Base-by-base conservation (phyloP, 768 basidiomycete genomes). In the Tricholoma furcatifolium region DNA sequence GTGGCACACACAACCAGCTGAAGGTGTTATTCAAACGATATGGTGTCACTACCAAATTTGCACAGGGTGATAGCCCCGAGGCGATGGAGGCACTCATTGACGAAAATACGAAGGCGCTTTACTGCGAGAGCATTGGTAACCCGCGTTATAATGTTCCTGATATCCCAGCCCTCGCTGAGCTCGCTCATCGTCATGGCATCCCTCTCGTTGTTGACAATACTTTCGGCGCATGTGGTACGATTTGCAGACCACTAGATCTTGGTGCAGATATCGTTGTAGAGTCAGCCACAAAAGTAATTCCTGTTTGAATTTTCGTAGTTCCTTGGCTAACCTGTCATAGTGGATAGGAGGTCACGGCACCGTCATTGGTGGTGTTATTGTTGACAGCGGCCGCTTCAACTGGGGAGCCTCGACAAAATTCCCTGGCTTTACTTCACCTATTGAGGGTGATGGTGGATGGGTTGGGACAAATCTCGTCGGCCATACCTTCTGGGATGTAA, bases 321-420 rank as follows among this genome's bases (percentile, higher is more conserved):
- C 12, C 34, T 51, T 15, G 52, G 15, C 10, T 14, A 27, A 80
- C 9, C 9, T 80, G 2, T 85, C 83, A 0, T 85, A 87, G 61
- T 87, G 85, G 85, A 81, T 87, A 6, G 80, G 80, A 1, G 82
- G 83, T 0, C 82, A 84, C 45, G 84, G 86, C n/a, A 85, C 82
- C 8, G 84, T 82, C 6, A 79, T 87, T 47, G 84, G 74, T 0
- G 86, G 86, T 35, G 79, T 85, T 14, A 67, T 87, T 24, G 58
- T 88, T 21, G 85, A 87, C 56, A 70, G 73, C 12, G 84, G 83
- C 41, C 80, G 78, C 30, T 85, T 85, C 51, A 75, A 83, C 67
- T 84, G 80, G 79, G 63, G 68, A 5, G 77, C 77, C 2, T 79
- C 81, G 6, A 72, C 70, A 15, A 53, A 53, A 58, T 85, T 85